A percentile compares a stretch with the other conserved stretches of the same genome.
phyloP scores from a whole-genome alignment of 257 asterid species.

The Nicotiana tomentosiformis region DNA sequence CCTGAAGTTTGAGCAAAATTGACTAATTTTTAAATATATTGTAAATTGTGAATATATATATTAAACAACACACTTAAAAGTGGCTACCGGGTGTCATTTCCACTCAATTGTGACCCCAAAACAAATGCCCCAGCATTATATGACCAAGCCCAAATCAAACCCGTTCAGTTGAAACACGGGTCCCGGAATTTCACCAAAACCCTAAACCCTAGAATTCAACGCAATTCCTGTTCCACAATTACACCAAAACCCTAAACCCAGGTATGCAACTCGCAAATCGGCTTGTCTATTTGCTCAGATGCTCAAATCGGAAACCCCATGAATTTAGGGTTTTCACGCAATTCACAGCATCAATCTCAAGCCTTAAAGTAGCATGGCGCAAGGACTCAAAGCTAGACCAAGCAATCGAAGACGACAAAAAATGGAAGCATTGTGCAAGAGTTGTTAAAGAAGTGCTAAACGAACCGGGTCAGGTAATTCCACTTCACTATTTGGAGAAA shows the following conservation, averaged over 20 bases:
- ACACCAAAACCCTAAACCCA: background rate
- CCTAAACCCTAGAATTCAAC: background rate
- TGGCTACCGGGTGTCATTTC: too few relatives aligned
- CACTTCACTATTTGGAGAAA: constrained; percentile 59
- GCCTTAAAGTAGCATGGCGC: constrained; percentile 72
- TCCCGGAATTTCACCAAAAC: background rate
- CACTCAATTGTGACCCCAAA: too few relatives aligned
- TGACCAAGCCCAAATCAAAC: background rate
- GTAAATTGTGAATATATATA: too few relatives aligned
- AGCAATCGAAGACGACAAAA: constrained; percentile 80
- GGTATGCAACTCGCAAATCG: constrained; percentile 12
- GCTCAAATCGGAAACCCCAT: background rate
- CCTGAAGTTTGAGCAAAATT: too few relatives aligned
- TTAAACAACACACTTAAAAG: too few relatives aligned
- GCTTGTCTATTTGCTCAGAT: background rate
- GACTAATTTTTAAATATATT: too few relatives aligned
- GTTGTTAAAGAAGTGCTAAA: constrained; percentile 78
- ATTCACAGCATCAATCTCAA: constrained; percentile 60
- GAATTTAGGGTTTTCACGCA: constrained; percentile 18
- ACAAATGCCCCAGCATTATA: background rate
- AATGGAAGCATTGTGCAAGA: constrained; percentile 70
- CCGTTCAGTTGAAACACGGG: background rate
- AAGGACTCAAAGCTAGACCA: constrained; percentile 77
- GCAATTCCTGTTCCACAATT: background rate
- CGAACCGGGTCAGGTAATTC: constrained; percentile 85